These are phyloP conservation scores for Mariannaea elegans DNA, from an alignment of 2,329 filamentous ascomycete genomes.

Conservation along the genomic window DNA sequence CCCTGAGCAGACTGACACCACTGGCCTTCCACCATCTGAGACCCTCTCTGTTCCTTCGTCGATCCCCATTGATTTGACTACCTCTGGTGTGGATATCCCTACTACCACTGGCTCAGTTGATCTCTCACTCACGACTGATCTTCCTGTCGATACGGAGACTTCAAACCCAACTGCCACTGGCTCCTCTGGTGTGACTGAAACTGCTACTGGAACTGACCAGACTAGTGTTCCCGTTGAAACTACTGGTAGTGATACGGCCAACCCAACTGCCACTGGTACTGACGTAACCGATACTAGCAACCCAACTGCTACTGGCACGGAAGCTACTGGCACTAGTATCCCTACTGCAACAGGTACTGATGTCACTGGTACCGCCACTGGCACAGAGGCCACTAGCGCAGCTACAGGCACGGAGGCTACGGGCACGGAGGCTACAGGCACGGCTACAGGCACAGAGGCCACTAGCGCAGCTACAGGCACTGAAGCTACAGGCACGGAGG, in stretches of 20 bases:
- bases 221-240: neutral
- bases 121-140: conserved; percentile 9
- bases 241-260: neutral
- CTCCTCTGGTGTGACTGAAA: neutral
- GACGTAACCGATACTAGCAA: conserved; percentile 6
- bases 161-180: neutral
- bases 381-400: conserved; percentile 1
- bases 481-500: too few species aligned
- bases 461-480: neutral
- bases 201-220: neutral
- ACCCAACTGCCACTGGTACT: conserved; percentile 9
- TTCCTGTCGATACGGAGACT: conserved; percentile 22
- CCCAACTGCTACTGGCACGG: conserved; percentile 11
- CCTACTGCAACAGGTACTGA: conserved; percentile 1
- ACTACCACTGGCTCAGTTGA: conserved; percentile 21
- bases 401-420: conserved; percentile 11
- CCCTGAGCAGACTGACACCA: neutral
- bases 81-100: neutral
- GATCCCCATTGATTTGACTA: neutral
- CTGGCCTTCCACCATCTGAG: neutral
- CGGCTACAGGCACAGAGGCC: neutral
- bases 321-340: neutral
- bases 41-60: conserved; percentile 1
- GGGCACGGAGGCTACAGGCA: neutral
- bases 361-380: neutral